phyloP scores from a whole-genome alignment of 2,329 filamentous ascomycete genomes.

The Aspergillus tanneri region DNA sequence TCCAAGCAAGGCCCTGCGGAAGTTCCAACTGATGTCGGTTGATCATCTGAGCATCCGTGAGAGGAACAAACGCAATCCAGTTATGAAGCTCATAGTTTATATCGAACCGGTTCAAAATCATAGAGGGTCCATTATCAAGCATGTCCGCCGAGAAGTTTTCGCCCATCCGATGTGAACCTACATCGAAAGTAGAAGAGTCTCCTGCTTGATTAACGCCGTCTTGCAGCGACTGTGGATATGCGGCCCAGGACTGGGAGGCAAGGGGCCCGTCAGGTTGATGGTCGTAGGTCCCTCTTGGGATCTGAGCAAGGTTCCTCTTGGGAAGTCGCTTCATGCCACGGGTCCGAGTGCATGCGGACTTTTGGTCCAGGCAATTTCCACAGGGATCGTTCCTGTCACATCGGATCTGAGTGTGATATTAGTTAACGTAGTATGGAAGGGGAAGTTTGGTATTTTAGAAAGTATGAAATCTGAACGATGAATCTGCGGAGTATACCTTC shows the following conservation, averaged over 20 bases:
- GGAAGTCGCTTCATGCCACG: slow-evolving; percentile 11
- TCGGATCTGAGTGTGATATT: slow-evolving; percentile 17
- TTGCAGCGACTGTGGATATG: no score
- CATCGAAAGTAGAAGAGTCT: no score
- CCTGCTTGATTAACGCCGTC: no score
- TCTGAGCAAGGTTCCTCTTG: background rate
- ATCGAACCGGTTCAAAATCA: background rate
- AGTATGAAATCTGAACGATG: no score
- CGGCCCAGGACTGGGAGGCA: no score
- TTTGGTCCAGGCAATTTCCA: slow-evolving; percentile 24
- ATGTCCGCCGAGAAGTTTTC: background rate
- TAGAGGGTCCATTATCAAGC: background rate
- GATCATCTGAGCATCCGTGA: slow-evolving; percentile 17
- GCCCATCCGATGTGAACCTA: no score
- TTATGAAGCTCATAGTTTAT: background rate
- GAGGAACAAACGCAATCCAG: slow-evolving; percentile 14
- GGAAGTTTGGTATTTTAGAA: no score
- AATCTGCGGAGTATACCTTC: no score
- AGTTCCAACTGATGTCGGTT: slow-evolving; percentile 11
- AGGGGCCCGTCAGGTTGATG: background rate
- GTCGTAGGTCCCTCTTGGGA: background rate
- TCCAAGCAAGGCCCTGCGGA: slow-evolving; percentile 10
- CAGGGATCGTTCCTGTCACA: slow-evolving; percentile 24
- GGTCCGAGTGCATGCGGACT: slow-evolving; percentile 13
- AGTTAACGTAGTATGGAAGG: background rate